These are phyloP conservation scores for Circinella minor DNA, from an alignment of 371 early-diverging fungal genomes.

Conservation along the genomic window DNA sequence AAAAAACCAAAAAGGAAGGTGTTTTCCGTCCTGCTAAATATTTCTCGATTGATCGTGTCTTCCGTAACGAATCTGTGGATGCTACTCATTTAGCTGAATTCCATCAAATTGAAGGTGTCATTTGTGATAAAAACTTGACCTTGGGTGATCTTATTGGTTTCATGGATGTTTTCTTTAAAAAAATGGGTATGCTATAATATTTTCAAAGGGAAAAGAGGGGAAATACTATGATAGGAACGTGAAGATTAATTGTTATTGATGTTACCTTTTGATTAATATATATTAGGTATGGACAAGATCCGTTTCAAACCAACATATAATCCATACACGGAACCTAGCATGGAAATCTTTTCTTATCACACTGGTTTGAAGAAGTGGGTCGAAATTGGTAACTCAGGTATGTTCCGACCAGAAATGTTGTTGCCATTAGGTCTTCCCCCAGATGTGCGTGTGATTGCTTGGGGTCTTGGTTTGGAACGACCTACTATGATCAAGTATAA, in stretches of 20 bases:
- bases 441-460: slow-evolving; percentile 98
- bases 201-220: neutral
- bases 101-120: slow-evolving; percentile 99
- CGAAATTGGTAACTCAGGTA: slow-evolving; percentile 99
- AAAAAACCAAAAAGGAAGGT: slow-evolving; percentile 67
- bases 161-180: slow-evolving; percentile 97
- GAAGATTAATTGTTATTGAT: too few relatives aligned
- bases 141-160: slow-evolving; percentile 98
- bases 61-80: slow-evolving; percentile 99
- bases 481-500: slow-evolving; percentile 99
- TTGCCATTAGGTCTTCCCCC: slow-evolving; percentile 96
- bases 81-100: slow-evolving; percentile 99
- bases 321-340: slow-evolving; percentile 99
- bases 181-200: slow-evolving; percentile 76
- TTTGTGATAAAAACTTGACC: slow-evolving; percentile 96
- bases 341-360: slow-evolving; percentile 99
- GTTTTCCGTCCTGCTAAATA: slow-evolving; percentile 95
- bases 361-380: slow-evolving; percentile 96
- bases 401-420: slow-evolving; percentile 99
- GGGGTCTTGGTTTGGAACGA: slow-evolving; percentile 99
- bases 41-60: slow-evolving; percentile 99
- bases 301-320: slow-evolving; percentile 99
- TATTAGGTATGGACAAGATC: slow-evolving; percentile 79
- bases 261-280: too few relatives aligned
- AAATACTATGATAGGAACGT: neutral